Conservation (phyloP, 2,329 filamentous ascomycete genomes). For the Botrytis elliptica region DNA sequence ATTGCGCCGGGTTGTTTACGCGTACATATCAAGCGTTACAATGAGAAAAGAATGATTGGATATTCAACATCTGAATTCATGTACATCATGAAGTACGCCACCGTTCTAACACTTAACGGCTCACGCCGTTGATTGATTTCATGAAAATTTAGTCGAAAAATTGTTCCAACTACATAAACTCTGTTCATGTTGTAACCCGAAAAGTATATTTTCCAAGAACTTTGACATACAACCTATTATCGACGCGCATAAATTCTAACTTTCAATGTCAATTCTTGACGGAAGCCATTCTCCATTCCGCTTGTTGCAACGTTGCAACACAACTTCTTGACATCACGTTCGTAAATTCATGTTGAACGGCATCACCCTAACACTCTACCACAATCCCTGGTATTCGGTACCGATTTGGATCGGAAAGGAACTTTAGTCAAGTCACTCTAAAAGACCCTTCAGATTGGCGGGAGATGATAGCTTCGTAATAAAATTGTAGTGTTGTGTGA, state of each 20-base stretch:
- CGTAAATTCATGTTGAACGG: neutral
- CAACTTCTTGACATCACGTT: neutral
- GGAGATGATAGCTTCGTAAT: neutral
- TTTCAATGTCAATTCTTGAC: neutral
- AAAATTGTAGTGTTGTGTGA: neutral
- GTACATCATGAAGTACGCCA: neutral
- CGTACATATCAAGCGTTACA: neutral
- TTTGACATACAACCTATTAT: neutral
- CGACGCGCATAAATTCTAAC: neutral
- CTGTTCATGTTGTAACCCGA: neutral
- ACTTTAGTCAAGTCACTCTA: neutral
- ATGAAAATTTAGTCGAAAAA: neutral
- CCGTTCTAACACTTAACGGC: neutral
- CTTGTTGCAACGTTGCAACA: neutral
- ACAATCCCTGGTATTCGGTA: constrained; percentile 5
- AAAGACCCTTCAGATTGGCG: constrained; percentile 11
- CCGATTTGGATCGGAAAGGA: neutral
- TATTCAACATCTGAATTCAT: neutral
- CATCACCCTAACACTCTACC: neutral
- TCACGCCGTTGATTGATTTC: neutral
- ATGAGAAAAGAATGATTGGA: neutral
- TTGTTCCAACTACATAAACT: neutral
- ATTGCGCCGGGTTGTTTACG: neutral
- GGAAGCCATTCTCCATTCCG: neutral
- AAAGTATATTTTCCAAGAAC: neutral